phyloP scores from a whole-genome alignment of 2,329 filamentous ascomycete species.

The Fonsecaea nubica region DNA sequence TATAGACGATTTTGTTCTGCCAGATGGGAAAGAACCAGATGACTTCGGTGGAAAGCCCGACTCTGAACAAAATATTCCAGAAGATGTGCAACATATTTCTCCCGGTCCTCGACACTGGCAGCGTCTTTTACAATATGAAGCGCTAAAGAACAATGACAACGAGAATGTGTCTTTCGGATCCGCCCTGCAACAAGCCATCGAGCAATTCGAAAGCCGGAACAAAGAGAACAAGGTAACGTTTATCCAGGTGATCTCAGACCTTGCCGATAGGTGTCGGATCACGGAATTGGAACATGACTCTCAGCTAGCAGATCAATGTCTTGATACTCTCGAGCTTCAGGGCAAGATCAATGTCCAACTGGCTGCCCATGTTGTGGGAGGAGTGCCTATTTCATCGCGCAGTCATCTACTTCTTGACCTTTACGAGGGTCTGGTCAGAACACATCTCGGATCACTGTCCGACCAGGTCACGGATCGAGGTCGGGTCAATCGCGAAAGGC shows the following conservation, averaged over 20 bases:
- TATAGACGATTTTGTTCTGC: constrained; percentile 30
- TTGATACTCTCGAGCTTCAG: constrained; percentile 8
- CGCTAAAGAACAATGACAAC: constrained; percentile 2
- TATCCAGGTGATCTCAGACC: constrained; percentile 19
- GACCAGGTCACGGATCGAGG: constrained; percentile 28
- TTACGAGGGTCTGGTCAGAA: constrained; percentile 21
- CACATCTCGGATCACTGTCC: constrained; percentile 28
- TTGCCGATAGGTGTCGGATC: constrained; percentile 11
- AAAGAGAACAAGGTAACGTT: not conserved
- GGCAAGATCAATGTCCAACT: constrained; percentile 6
- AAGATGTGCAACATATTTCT: not conserved
- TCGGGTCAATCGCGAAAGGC: constrained; percentile 35
- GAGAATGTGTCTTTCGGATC: not conserved
- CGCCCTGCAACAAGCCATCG: constrained; percentile 4
- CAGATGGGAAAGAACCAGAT: constrained; percentile 8
- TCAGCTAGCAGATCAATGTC: constrained; percentile 8
- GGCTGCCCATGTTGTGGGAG: not conserved
- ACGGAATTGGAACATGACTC: constrained; percentile 29
- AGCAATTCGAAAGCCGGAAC: constrained; percentile 10
- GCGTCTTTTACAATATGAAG: constrained; percentile 15
- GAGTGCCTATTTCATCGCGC: not conserved
- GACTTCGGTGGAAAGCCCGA: not conserved
- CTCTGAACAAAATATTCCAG: not conserved
- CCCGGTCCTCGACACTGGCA: constrained; percentile 20
- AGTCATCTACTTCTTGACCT: constrained; percentile 5